Evolutionary conservation across 2,329 filamentous ascomycete species (phyloP), one percentile per base, ranked within the genome.

Genomic region (Aspergillus uvarum): DNA sequence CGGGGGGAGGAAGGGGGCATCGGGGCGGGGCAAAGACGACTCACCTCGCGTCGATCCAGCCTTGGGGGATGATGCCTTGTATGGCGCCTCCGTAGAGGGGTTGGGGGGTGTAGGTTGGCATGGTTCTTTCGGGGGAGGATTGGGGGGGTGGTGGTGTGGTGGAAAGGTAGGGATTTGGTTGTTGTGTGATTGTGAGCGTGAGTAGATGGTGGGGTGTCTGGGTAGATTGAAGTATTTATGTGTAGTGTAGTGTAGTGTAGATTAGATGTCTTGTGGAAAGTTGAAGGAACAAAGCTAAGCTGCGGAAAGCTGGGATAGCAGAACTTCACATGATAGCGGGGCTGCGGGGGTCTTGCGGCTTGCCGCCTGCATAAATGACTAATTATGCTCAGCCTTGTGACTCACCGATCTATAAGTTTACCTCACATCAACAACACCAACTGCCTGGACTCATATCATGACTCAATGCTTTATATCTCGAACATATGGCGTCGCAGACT

Each of bases 1-100:
- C 5, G n/a, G 16, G 44, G 32, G 42, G 26, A 51, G 51, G 2
- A 19, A 22, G 42, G 22, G 56, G 56, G 67, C 68, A 63, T 31
- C 1, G 26, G 26, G 7, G 26, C 26, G 26, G 26, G 26, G 26
- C 26, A 10, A 7, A 11, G 11, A 11, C 14, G 10, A 16, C 32
- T 2, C 12, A 76, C 74, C 74, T 77, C 49, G 67, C 69, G 60
- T 77, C 74, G 8, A 77, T 66, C 74, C 74, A 77, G 44, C 67
- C 67, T 50, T 70, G 61, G 12, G 74, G 74, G 19, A 72, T 69
- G 19, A 69, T 61, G 51, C 72, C 74, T 42, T 67, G 67, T 22
- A 77, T 74, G 53, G 74, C 71, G 35, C 69, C 70, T 56, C 74
- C 74, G 59, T 75, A 77, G 64, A 76, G 70, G 14, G 64, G 68